Evolutionary conservation across 2,329 filamentous ascomycete species (phyloP), one percentile per base, ranked within the genome.

Genomic region (Dothideomycetidae sp.): DNA sequence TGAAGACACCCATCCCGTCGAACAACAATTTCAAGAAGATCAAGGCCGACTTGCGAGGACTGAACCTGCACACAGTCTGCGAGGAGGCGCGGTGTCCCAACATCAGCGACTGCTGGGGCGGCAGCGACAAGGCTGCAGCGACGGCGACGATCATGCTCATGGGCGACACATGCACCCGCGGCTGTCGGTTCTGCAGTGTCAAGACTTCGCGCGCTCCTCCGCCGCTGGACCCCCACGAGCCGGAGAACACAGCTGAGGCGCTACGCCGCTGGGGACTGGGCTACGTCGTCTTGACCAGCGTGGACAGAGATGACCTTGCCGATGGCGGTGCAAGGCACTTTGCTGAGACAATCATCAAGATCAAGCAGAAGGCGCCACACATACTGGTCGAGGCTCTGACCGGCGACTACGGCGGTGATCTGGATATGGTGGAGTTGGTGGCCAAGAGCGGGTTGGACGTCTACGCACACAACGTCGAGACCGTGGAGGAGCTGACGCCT

Each of bases 101-200:
- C 60, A 93, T 98, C 43, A 85, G 81, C 45, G 88, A 96, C 57
- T 98, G 90, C 66, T 98, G 90, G 90, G 90, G 90, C 44, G 90
- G 90, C 21, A 75, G 70, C 54, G 75, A 80, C 57, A 93, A 93
- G 65, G 78, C 75, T 47, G 79, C 84, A 16, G 90, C 90, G 3
- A 98, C 90, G 19, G 90, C 90, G 2, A 98, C 90, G 9, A 96
- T 98, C 60, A 98, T 98, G 90, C 66, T 98, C 33, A 96, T 96
- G 86, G 90, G 90, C 46, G 90, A 98, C 59, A 96, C 88, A 5
- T 98, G 90, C 61, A 98, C 90, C 12, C 73, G 90, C 42, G 90
- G 88, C 12, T 98, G 90, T 61, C 75, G 90, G 37, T 98, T 98
- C 67, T 98, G 90, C 70, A 84, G 79, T 47, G 90, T 98, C 36